Percentiles rank a stretch among this genome's conserved stretches.
phyloP scores from a whole-genome alignment of 441 rosid species.

The Viola pubescens region DNA sequence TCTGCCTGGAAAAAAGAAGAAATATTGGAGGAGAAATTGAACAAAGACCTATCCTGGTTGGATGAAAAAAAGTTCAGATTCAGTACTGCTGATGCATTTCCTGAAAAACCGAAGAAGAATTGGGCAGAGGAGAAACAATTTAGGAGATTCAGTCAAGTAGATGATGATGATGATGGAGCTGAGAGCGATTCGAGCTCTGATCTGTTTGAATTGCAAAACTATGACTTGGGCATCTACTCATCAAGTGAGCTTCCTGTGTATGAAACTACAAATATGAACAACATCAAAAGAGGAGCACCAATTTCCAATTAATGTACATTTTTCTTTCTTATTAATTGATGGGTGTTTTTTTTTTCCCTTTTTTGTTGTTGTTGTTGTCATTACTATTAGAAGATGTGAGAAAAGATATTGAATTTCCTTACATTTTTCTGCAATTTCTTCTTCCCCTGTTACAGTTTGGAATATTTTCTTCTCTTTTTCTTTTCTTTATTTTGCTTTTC shows the following conservation, averaged over 20 bases:
- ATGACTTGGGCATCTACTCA: conserved; percentile 50
- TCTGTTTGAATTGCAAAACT: conserved; percentile 79
- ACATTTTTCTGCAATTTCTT: conserved; percentile 21
- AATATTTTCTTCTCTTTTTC: conserved; percentile 27
- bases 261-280: conserved; percentile 74
- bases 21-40: conserved; percentile 24
- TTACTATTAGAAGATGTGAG: conserved; percentile 17
- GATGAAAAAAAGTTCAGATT: conserved; percentile 35
- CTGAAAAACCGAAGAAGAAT: conserved; percentile 24
- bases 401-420: conserved; percentile 15
- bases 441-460: conserved; percentile 21
- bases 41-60: conserved; percentile 34
- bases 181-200: conserved; percentile 97
- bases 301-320: conserved; percentile 33
- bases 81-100: conserved; percentile 17
- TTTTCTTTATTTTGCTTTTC: neutral
- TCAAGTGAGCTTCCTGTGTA: conserved; percentile 79
- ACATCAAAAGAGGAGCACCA: conserved; percentile 57
- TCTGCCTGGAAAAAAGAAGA: conserved; percentile 20
- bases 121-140: conserved; percentile 24
- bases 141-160: conserved; percentile 28
- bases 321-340: conserved; percentile 13
- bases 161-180: conserved; percentile 46
- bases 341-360: neutral
- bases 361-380: neutral